phyloP scores from a whole-genome alignment of 2,329 filamentous ascomycete genomes.

The Rhinocladiella similis region DNA sequence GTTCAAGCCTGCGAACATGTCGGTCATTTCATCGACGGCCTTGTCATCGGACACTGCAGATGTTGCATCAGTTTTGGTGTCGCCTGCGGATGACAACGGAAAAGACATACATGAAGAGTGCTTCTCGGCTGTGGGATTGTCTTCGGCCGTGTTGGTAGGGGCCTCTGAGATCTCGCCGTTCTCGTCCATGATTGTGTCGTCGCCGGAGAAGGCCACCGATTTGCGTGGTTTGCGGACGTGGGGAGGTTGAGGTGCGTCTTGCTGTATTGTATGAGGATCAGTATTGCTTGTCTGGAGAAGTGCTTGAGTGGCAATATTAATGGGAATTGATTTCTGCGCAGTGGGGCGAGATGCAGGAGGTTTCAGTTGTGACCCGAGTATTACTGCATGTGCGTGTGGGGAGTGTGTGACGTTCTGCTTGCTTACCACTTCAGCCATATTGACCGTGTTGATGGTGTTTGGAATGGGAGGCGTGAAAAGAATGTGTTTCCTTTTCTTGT shows the following conservation, averaged over 20 bases:
- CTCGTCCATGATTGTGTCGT: slow-evolving; percentile 81
- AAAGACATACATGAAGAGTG: slow-evolving; percentile 50
- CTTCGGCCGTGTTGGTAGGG: slow-evolving; percentile 59
- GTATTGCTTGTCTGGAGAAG: slow-evolving; percentile 16
- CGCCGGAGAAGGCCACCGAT: slow-evolving; percentile 90
- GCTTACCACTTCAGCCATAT: slow-evolving; percentile 32
- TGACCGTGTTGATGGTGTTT: neutral
- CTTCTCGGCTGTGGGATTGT: slow-evolving; percentile 78
- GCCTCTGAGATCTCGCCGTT: slow-evolving; percentile 82
- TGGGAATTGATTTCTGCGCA: slow-evolving; percentile 10
- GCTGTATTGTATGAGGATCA: slow-evolving; percentile 30
- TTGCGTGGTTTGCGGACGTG: slow-evolving; percentile 75
- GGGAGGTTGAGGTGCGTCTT: slow-evolving; percentile 23
- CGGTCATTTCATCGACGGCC: slow-evolving; percentile 64
- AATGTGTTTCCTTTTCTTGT: slow-evolving; percentile 1
- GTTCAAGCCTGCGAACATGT: slow-evolving; percentile 67
- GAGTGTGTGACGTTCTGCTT: slow-evolving; percentile 19
- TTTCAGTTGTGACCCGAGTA: slow-evolving; percentile 20
- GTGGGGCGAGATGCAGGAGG: slow-evolving; percentile 24
- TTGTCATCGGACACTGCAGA: slow-evolving; percentile 48
- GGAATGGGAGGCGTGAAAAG: neutral
- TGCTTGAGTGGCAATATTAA: slow-evolving; percentile 11
- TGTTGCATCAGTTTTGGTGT: slow-evolving; percentile 29
- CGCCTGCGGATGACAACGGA: neutral
- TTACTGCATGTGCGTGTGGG: slow-evolving; percentile 21